Evolutionary conservation across 176 grass and related monocot genomes (phyloP).

Genomic region (Coix lacrymajobi): DNA sequence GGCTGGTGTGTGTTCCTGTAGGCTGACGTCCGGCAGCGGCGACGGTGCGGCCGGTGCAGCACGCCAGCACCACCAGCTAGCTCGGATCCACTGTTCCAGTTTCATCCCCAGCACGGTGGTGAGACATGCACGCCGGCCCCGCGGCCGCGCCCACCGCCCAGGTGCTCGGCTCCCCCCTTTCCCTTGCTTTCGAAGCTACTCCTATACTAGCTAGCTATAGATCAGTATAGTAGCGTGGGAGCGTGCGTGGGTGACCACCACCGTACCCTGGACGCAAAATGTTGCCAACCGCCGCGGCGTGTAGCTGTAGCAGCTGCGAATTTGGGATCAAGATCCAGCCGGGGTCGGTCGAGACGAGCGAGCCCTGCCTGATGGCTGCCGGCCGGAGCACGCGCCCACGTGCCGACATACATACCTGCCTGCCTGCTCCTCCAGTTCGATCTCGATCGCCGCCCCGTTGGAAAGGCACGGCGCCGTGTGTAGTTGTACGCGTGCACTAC

Average conservation of each 20-base stretch:
- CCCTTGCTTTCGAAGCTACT: slow-evolving; percentile 14
- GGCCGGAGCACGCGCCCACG: neutral
- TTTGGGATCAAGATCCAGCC: neutral
- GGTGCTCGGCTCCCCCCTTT: neutral
- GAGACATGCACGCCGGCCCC: too few relatives aligned
- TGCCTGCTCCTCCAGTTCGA: neutral
- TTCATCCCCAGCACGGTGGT: too few relatives aligned
- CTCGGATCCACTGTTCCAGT: too few relatives aligned
- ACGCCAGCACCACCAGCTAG: too few relatives aligned
- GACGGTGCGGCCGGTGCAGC: too few relatives aligned
- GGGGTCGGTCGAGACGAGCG: neutral
- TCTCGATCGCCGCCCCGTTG: neutral
- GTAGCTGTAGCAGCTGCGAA: neutral
- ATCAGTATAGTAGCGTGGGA: too few relatives aligned
- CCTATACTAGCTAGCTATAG: neutral
- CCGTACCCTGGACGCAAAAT: neutral
- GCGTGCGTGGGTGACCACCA: slow-evolving; percentile 12
- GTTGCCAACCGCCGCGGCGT: neutral
- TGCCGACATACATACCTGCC: slow-evolving; percentile 2
- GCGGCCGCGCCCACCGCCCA: too few relatives aligned
- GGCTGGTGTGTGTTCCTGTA: too few relatives aligned
- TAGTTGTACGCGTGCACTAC: too few relatives aligned
- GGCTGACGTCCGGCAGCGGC: too few relatives aligned
- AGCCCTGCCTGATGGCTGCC: too few relatives aligned
- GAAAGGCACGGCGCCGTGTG: too few relatives aligned